Evolutionary conservation across 345 rosid species (phyloP), one percentile per base, ranked within the genome.

Genomic region (Noccaea bulbosa): DNA sequence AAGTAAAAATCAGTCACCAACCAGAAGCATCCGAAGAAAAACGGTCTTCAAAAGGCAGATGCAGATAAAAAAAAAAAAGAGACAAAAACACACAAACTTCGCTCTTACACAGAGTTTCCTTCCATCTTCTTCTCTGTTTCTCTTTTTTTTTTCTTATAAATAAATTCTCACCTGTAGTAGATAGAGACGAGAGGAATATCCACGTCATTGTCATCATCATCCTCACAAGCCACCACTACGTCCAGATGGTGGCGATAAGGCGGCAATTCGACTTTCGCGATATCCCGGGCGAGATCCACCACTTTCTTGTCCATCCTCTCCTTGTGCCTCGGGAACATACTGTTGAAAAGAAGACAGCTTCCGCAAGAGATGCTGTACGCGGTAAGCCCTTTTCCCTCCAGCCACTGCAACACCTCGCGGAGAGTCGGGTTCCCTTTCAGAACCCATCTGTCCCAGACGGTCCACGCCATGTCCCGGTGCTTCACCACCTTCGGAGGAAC

Each of bases 381-480:
- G 22, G 67, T 80, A 12, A 92, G 83, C 12, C 98, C 98, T 72
- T 88, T 89, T 5, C 82, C 78, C 78, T 83, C 78, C 41, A 92
- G 86, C 98, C 98, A 92, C 61, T 84, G 81, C 15, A 92, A 80
- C 39, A 92, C 91, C 70, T 88, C 96, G 65, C 87, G 81, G 51
- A 92, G 73, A 6, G 89, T 89, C 3, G 96, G 96, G 80, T 92
- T 85, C 65, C 81, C 81, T 68, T 48, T 78, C 5, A 92, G 59
- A 8, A 88, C 77, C 98, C 98, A 92, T 73, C 96, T 77, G 84
- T 92, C 96, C 98, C 98, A 92, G 34, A 89, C 96, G 0, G 94
- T 92, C 94, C 98, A 92, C 51, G 87, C 83, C 98, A 83, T 86
- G 77, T 88, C 96, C 8, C 52, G 78, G 75, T 89, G 98, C 78